Evolutionary conservation across 2,329 filamentous ascomycete species (phyloP).

Genomic region (Hymenoscyphus albidus): DNA sequence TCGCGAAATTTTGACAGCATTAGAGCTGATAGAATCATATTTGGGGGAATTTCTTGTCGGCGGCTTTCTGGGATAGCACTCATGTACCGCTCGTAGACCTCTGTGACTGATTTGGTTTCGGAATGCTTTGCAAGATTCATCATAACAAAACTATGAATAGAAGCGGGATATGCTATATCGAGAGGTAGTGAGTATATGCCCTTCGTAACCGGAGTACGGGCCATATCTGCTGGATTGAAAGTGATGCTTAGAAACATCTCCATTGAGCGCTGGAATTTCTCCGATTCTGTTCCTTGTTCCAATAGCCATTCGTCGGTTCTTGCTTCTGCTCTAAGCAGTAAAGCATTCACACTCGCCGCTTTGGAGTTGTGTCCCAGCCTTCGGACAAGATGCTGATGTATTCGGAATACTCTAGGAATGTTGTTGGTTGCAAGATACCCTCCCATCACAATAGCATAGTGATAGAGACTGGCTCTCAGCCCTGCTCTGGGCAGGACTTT

Average conservation of each 20-base stretch:
- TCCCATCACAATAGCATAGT: constrained; percentile 51
- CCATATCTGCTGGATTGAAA: constrained; percentile 29
- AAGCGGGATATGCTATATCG: constrained; percentile 29
- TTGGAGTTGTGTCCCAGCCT: constrained; percentile 24
- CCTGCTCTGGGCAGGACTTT: constrained; percentile 47
- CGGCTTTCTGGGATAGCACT: constrained; percentile 38
- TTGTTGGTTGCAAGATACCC: constrained; percentile 41
- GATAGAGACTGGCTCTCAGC: constrained; percentile 43
- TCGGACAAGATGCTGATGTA: constrained; percentile 43
- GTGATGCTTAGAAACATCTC: constrained; percentile 27
- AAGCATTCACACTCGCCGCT: constrained; percentile 42
- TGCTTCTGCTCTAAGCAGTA: constrained; percentile 37
- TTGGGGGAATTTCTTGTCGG: constrained; percentile 41
- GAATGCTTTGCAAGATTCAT: constrained; percentile 48
- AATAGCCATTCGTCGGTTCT: constrained; percentile 23
- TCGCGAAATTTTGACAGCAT: constrained; percentile 64
- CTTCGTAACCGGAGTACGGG: constrained; percentile 25
- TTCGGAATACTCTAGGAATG: constrained; percentile 45
- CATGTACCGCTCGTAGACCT: constrained; percentile 54
- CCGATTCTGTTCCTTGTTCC: constrained; percentile 13
- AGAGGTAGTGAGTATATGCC: constrained; percentile 21
- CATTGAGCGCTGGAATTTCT: constrained; percentile 28
- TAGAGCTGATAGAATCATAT: constrained; percentile 57
- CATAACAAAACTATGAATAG: constrained; percentile 53
- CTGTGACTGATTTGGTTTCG: constrained; percentile 46